Evolutionary conservation across 768 basidiomycete genomes (phyloP).

Genomic region (Clathrus columnatus): DNA sequence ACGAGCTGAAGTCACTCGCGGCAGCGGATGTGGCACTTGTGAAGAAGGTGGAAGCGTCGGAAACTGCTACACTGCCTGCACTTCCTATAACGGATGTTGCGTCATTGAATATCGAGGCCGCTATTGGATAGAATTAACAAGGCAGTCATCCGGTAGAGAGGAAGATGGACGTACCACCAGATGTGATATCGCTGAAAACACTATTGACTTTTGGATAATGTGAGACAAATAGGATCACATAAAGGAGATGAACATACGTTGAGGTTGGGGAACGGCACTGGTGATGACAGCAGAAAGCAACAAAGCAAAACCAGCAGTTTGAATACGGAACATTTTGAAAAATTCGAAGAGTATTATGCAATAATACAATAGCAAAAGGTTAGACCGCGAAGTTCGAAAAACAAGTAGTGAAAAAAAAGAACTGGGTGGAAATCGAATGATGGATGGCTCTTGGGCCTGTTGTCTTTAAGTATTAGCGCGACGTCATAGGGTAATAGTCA

Average conservation of each 20-base stretch:
- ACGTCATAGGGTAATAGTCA: too few relatives aligned
- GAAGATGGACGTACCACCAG: neutral
- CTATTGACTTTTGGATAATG: neutral
- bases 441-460: too few relatives aligned
- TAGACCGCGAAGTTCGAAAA: too few relatives aligned
- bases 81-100: neutral
- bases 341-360: neutral
- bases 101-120: neutral
- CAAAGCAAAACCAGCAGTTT: neutral
- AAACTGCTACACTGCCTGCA: neutral
- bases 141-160: neutral
- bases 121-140: neutral
- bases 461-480: too few relatives aligned
- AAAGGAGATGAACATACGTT: neutral
- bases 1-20: neutral
- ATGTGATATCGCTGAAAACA: neutral
- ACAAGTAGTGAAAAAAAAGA: neutral
- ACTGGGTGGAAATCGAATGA: too few relatives aligned
- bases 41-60: neutral
- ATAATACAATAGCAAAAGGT: too few relatives aligned
- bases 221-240: neutral
- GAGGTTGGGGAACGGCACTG: neutral
- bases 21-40: neutral
- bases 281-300: neutral
- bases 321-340: neutral